Percentiles rank a stretch among this genome's conserved stretches.
phyloP scores from a whole-genome alignment of 768 basidiomycete genomes.

The Multifurca ochricompacta region DNA sequence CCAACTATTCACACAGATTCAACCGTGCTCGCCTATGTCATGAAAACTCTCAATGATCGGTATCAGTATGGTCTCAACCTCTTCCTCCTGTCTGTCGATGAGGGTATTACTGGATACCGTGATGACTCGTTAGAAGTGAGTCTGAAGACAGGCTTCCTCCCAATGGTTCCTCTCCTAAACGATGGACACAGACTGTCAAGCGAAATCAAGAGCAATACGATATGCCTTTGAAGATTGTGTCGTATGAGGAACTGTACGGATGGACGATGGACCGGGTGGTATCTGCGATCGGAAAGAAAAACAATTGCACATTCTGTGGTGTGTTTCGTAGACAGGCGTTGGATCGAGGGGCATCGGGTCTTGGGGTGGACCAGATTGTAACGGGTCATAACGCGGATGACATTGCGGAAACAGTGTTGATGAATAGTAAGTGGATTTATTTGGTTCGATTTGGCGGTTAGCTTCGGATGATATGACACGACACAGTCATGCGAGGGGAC shows the following conservation, averaged over 20 bases:
- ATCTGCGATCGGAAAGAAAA: slow-evolving; percentile 89
- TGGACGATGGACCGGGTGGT: slow-evolving; percentile 99
- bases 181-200: slow-evolving; percentile 77
- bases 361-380: slow-evolving; percentile 93
- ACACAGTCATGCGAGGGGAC: slow-evolving; percentile 94
- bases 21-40: slow-evolving; percentile 93
- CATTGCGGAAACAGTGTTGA: slow-evolving; percentile 96
- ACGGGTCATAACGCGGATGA: slow-evolving; percentile 99
- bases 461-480: too few species aligned
- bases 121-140: slow-evolving; percentile 92
- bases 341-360: slow-evolving; percentile 83
- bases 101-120: slow-evolving; percentile 96
- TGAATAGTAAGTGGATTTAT: slow-evolving; percentile 73
- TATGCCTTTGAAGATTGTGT: slow-evolving; percentile 92
- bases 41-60: slow-evolving; percentile 91
- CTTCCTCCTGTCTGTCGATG: slow-evolving; percentile 93
- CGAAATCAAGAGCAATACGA: slow-evolving; percentile 93
- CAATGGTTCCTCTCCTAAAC: background rate
- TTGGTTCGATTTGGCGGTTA: slow-evolving; percentile 3
- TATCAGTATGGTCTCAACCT: slow-evolving; percentile 89
- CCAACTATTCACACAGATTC: slow-evolving; percentile 56
- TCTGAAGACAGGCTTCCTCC: background rate
- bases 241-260: slow-evolving; percentile 93
- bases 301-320: slow-evolving; percentile 98
- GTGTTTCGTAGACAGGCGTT: slow-evolving; percentile 95